Conservation (phyloP, 2,329 filamentous ascomycete genomes). For the Drechslerella stenobrocha region DNA sequence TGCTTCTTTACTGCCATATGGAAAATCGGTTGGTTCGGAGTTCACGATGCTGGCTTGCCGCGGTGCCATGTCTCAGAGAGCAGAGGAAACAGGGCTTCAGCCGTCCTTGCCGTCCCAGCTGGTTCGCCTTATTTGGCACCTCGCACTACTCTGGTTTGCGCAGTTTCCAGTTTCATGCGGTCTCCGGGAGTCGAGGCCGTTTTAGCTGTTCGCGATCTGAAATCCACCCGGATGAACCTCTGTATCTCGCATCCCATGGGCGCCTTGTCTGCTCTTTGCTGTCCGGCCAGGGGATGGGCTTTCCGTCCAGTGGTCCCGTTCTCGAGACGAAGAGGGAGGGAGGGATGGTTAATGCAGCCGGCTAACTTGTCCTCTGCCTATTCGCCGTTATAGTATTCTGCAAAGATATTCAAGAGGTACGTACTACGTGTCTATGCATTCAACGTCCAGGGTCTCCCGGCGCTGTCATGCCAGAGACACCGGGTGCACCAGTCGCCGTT, state of each 20-base stretch:
- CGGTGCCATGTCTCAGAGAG: slow-evolving; percentile 48
- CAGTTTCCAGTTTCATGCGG: neutral
- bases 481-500: neutral
- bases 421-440: slow-evolving; percentile 7
- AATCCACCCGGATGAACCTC: neutral
- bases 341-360: no score
- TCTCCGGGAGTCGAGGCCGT: neutral
- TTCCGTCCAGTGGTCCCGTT: no score
- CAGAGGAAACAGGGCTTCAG: slow-evolving; percentile 33
- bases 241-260: no score
- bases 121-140: neutral
- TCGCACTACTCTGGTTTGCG: neutral
- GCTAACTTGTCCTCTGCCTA: slow-evolving; percentile 5
- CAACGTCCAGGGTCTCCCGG: neutral
- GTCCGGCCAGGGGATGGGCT: no score
- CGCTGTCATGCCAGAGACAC: slow-evolving; percentile 6
- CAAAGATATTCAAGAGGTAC: slow-evolving; percentile 47
- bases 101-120: slow-evolving; percentile 42
- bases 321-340: no score
- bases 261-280: no score
- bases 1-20: neutral
- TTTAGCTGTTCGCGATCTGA: neutral
- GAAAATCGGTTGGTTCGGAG: slow-evolving; percentile 41
- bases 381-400: slow-evolving; percentile 32
- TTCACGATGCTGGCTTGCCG: slow-evolving; percentile 21